phyloP scores from a whole-genome alignment of 352 stramenopile species.

The Chrysophaeum taylorii region DNA sequence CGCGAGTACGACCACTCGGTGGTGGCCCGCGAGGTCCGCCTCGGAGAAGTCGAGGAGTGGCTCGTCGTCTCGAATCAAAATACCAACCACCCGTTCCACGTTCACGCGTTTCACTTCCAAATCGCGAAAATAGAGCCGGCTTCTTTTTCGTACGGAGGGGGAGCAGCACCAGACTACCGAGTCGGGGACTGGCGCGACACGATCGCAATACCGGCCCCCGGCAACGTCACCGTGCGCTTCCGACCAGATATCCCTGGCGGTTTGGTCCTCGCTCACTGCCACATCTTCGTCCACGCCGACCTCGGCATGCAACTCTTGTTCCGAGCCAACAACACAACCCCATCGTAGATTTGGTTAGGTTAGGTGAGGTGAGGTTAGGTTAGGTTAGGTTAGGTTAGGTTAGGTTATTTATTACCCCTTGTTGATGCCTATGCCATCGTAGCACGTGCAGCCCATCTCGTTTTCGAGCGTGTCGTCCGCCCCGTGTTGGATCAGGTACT shows the following conservation, averaged over 20 bases:
- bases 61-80: slow-evolving; percentile 48
- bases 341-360: too few relatives aligned
- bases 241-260: slow-evolving; percentile 52
- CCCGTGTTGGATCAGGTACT: slow-evolving; percentile 80
- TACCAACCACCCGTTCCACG: slow-evolving; percentile 67
- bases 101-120: slow-evolving; percentile 69
- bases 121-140: slow-evolving; percentile 57
- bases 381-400: too few relatives aligned
- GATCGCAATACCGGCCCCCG: slow-evolving; percentile 54
- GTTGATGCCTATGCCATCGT: slow-evolving; percentile 55
- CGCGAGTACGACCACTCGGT: slow-evolving; percentile 44
- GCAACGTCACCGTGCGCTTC: slow-evolving; percentile 67
- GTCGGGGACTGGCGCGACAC: slow-evolving; percentile 65
- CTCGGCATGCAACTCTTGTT: slow-evolving; percentile 17
- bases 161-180: slow-evolving; percentile 54
- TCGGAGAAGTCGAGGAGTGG: slow-evolving; percentile 58
- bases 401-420: too few relatives aligned
- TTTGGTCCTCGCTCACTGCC: slow-evolving; percentile 19
- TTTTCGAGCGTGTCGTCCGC: slow-evolving; percentile 85
- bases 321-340: too few relatives aligned
- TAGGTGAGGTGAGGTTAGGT: too few relatives aligned
- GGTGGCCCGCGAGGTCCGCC: slow-evolving; percentile 40
- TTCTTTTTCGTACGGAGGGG: slow-evolving; percentile 49
- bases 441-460: slow-evolving; percentile 64
- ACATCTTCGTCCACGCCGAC: slow-evolving; percentile 23